Base-by-base conservation (phyloP, 2,329 filamentous ascomycete species). In the Drechslerella stenobrocha region DNA sequence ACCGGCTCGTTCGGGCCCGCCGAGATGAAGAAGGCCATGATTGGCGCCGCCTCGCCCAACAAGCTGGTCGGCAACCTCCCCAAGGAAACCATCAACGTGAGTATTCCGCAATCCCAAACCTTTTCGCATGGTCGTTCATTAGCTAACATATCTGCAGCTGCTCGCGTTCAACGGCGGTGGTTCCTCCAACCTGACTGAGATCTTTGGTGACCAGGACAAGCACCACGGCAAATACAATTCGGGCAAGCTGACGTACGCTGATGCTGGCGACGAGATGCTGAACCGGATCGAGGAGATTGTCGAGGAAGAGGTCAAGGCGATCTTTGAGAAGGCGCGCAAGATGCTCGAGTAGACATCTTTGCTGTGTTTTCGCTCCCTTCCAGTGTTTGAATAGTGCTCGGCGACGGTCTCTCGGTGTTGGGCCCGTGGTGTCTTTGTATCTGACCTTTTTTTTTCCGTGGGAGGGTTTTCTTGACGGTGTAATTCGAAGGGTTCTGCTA, bases 101-200 rank as follows among this genome's bases (percentile, higher is more conserved):
- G 80, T 78, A 45, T 9, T 8, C n/a, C 22, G 32, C n/a, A n/a
- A n/a, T n/a, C n/a, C n/a, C n/a, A n/a, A n/a, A n/a, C n/a, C n/a
- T n/a, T n/a, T n/a, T n/a, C n/a, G n/a, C n/a, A n/a, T n/a, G n/a
- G n/a, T n/a, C 37, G 2, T 15, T n/a, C 35, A 15, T 15, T 26
- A 13, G 42, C 52, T 64, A 48, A 69, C 55, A 30, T 50, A 0
- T 24, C 61, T 64, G 3, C 71, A 82, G 80, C 82, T 96, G 76
- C 90, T 98, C 70, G 92, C 92, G 78, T 98, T 91, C 92, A 98
- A 98, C 84, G 93, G 95, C 77, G 95, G 90, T 80, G 93, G 93
- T 75, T 88, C 84, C 76, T 86, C 83, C 80, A 96, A 98, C 87
- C 96, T 89, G 84, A 83, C 84, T 69, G 81, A 88, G 74, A 96